These are phyloP conservation scores for Blastocystis sp. DNA, from an alignment of 352 stramenopile species.

Conservation along the genomic window DNA sequence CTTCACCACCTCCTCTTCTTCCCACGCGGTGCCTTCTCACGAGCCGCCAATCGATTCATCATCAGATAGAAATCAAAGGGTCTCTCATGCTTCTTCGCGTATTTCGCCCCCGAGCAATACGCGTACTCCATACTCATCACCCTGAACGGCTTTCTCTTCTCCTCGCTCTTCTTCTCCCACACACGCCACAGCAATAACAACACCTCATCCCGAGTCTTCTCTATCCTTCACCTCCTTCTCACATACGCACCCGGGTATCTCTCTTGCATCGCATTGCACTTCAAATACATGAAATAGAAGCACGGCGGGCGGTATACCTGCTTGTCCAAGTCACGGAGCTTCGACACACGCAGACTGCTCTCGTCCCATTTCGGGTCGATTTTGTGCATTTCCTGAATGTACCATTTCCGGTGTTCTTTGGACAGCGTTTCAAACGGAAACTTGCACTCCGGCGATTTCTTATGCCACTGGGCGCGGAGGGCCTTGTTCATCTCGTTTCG, in stretches of 20 bases:
- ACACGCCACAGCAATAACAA: background rate
- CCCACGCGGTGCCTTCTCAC: background rate
- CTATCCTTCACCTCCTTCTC: background rate
- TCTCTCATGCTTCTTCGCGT: background rate
- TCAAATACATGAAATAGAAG: constrained; percentile 30
- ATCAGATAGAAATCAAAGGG: background rate
- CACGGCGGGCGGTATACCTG: background rate
- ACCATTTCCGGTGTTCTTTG: background rate
- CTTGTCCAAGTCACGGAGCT: background rate
- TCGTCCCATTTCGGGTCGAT: background rate
- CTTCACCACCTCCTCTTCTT: background rate
- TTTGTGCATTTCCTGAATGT: constrained; percentile 16
- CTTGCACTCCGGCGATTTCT: background rate
- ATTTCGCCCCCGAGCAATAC: background rate
- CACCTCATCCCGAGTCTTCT: background rate
- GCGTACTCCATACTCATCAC: background rate
- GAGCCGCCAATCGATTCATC: background rate
- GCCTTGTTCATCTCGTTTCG: background rate
- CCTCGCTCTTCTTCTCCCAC: background rate
- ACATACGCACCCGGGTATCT: background rate
- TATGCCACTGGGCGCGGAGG: background rate
- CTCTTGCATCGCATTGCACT: background rate
- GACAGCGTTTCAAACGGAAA: background rate
- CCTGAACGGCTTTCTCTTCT: background rate
- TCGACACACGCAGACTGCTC: background rate